A percentile compares a stretch with the other conserved stretches of the same genome.
Conservation (phyloP, 73 alveolate genomes). For the Loxodes magnus region DNA sequence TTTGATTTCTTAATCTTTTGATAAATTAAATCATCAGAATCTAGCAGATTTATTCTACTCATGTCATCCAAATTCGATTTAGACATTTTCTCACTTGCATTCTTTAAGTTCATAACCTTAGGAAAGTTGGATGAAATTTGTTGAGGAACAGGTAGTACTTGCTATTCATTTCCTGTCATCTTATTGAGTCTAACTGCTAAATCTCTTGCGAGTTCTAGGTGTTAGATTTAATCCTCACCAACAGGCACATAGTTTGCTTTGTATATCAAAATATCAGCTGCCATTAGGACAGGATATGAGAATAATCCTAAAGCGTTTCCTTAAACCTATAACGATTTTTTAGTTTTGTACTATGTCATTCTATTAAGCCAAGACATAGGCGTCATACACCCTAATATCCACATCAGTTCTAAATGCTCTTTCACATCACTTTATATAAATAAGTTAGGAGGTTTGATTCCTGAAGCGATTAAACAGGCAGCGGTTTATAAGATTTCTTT, state of each 20-base stretch:
- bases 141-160: neutral
- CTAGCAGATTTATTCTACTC: conserved; percentile 57
- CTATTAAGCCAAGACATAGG: conserved; percentile 79
- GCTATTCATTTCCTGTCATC: conserved; percentile 18
- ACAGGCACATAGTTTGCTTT: conserved; percentile 60
- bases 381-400: conserved; percentile 68
- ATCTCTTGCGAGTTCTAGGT: conserved; percentile 69
- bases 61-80: conserved; percentile 40
- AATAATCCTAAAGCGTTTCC: conserved; percentile 46
- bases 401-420: conserved; percentile 57
- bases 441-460: conserved; percentile 52
- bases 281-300: conserved; percentile 78
- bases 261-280: conserved; percentile 75
- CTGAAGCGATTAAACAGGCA: conserved; percentile 72
- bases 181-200: conserved; percentile 49
- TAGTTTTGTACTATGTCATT: conserved; percentile 78
- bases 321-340: conserved; percentile 31
- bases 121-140: conserved; percentile 3
- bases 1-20: conserved; percentile 55
- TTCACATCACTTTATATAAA: conserved; percentile 71
- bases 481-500: conserved; percentile 37
- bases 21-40: conserved; percentile 47
- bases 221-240: conserved; percentile 79
- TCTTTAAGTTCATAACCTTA: conserved; percentile 66
- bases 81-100: conserved; percentile 72